These are phyloP conservation scores for Lodderomyces beijingensis DNA, from an alignment of 1,139 yeast species.

Conservation along the genomic window DNA sequence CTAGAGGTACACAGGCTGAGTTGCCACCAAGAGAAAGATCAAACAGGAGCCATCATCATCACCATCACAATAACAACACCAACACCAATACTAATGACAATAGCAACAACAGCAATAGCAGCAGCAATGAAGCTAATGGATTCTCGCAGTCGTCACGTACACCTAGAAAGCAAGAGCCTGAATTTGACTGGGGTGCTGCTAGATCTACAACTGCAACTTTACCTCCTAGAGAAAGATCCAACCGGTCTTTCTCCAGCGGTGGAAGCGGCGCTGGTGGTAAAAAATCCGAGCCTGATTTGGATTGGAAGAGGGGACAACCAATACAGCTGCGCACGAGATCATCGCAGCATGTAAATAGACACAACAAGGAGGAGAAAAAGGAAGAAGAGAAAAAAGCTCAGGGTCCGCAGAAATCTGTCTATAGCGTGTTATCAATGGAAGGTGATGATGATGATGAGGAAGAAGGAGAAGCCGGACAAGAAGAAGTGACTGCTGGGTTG, in stretches of 20 bases:
- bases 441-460: conserved; percentile 56
- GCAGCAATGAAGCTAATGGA: conserved; percentile 53
- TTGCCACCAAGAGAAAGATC: conserved; percentile 39
- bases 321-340: conserved; percentile 21
- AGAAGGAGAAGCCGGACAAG: conserved; percentile 15
- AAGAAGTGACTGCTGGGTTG: conserved; percentile 17
- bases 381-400: conserved; percentile 26
- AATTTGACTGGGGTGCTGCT: conserved; percentile 60
- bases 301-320: conserved; percentile 30
- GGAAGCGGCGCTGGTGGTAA: neutral
- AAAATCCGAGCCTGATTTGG: conserved; percentile 26
- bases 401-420: conserved; percentile 54
- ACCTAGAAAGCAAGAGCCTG: conserved; percentile 41
- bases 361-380: conserved; percentile 5
- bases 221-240: conserved; percentile 30
- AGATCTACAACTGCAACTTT: conserved; percentile 34
- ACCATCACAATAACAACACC: conserved; percentile 18
- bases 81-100: conserved; percentile 23
- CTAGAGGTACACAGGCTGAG: conserved; percentile 26
- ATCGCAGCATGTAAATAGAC: neutral
- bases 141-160: conserved; percentile 17
- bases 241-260: conserved; percentile 12
- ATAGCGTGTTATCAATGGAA: conserved; percentile 55
- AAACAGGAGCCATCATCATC: conserved; percentile 20
- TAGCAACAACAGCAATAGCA: conserved; percentile 28